These are phyloP conservation scores for Calonectria crousiana DNA, from an alignment of 2,329 filamentous ascomycete species.

Conservation along the genomic window DNA sequence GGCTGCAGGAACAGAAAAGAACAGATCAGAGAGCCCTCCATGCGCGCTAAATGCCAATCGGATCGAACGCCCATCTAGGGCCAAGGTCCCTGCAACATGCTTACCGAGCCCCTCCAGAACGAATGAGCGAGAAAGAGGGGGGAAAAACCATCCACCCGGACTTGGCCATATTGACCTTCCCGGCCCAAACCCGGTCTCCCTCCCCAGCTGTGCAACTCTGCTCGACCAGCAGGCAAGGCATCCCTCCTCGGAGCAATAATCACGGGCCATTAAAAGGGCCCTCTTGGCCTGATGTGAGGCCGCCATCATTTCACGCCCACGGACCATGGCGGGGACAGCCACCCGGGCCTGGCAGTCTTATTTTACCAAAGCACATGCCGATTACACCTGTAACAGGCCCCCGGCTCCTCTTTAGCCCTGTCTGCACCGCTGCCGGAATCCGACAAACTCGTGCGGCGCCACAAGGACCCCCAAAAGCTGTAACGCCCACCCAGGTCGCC, in stretches of 20 bases:
- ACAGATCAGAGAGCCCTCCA: constrained; percentile 17
- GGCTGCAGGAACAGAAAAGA: constrained; percentile 16
- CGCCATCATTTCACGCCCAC: constrained; percentile 20
- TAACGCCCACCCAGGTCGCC: background rate
- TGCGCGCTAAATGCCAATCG: background rate
- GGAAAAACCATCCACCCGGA: constrained; percentile 2
- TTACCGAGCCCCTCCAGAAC: background rate
- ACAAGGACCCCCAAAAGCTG: background rate
- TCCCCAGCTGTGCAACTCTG: constrained; percentile 7
- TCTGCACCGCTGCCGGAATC: background rate
- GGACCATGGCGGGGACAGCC: background rate
- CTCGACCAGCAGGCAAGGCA: background rate
- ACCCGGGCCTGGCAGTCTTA: constrained; percentile 17
- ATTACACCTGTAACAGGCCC: background rate
- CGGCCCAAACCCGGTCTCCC: background rate
- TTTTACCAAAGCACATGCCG: background rate
- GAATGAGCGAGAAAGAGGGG: background rate
- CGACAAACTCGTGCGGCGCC: background rate
- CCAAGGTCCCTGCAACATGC: constrained; percentile 2
- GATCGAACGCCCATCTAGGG: constrained; percentile 18
- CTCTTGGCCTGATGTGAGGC: constrained; percentile 11
- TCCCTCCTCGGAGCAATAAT: background rate
- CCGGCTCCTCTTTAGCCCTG: background rate
- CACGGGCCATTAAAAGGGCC: background rate
- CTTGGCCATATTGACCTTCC: constrained; percentile 20